These are phyloP conservation scores for Linnemannia schmuckeri DNA, from an alignment of 192 early-diverging fungal species.

Conservation along the genomic window DNA sequence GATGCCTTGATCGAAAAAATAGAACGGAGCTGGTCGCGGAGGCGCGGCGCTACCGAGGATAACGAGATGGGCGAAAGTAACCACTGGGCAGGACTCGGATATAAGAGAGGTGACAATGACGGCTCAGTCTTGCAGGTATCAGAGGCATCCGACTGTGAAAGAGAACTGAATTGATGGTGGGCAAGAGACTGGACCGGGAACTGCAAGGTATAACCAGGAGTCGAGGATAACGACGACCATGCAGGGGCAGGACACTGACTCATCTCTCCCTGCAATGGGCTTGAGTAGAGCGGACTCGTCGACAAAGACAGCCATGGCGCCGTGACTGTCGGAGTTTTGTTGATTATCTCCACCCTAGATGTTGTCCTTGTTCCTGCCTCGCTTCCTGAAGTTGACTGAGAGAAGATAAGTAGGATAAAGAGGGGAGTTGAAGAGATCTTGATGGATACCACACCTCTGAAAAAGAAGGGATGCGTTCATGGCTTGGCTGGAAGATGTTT, in stretches of 20 bases:
- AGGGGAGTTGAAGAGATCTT: not conserved
- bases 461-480: not conserved
- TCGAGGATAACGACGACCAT: not conserved
- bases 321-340: not conserved
- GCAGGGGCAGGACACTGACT: not conserved
- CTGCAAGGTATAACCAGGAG: not conserved
- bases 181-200: not conserved
- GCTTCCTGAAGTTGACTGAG: not conserved
- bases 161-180: not conserved
- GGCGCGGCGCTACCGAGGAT: not conserved
- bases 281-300: not conserved
- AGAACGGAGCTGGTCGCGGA: not conserved
- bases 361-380: not conserved
- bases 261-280: not conserved
- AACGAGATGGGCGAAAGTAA: not conserved
- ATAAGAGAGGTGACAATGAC: no score
- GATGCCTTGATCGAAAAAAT: not conserved
- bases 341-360: not conserved
- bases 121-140: not conserved
- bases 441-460: not conserved
- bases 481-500: not conserved
- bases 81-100: not conserved
- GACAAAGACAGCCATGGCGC: not conserved
- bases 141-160: not conserved
- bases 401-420: not conserved